Evolutionary conservation across 1,139 yeast genomes (phyloP), one percentile per base, ranked within the genome.

Genomic region (Yamadazyma atlantica): DNA sequence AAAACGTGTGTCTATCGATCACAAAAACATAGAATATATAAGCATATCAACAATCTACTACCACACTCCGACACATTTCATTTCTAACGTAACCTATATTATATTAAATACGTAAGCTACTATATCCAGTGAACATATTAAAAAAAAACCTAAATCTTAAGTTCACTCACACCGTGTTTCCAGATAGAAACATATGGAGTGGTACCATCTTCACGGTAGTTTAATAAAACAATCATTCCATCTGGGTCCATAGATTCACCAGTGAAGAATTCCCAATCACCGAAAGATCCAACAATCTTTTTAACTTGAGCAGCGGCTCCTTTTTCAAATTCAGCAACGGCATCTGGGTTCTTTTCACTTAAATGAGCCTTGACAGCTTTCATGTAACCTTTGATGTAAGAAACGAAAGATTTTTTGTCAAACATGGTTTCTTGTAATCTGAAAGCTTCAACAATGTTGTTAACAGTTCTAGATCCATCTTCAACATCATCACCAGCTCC

Each of bases 211-310:
- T 92, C 98, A 78, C 99, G 95, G 89, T 92, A 92, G 95, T 92
- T 92, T 75, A 92, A 85, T 71, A 92, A 82, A 57, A 88, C 90
- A 65, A 92, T 75, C 98, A 92, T 92, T 60, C 85, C 97, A 71
- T 92, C 97, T 69, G 97, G 97, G 83, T 94, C 96, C 99, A 92
- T 94, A 64, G 96, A 85, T 79, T 92, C 97, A 79, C 98, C 98
- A 56, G 96, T 92, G 89, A 73, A 92, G 82, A 92, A 92, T 66
- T 92, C 98, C 95, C 94, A 92, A 81, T 92, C 98, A 68, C 83
- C 84, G 92, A 92, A 92, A 71, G 89, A 84, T 58, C 82, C 85
- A 60, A 92, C 69, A 55, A 92, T 85, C 81, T 92, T 94, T 86
- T 94, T 92, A 73, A 86, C 95, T 80, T 88, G 90, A 56, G 86